Conservation (phyloP, 2,329 filamentous ascomycete species). For the Venturiaceae sp. region DNA sequence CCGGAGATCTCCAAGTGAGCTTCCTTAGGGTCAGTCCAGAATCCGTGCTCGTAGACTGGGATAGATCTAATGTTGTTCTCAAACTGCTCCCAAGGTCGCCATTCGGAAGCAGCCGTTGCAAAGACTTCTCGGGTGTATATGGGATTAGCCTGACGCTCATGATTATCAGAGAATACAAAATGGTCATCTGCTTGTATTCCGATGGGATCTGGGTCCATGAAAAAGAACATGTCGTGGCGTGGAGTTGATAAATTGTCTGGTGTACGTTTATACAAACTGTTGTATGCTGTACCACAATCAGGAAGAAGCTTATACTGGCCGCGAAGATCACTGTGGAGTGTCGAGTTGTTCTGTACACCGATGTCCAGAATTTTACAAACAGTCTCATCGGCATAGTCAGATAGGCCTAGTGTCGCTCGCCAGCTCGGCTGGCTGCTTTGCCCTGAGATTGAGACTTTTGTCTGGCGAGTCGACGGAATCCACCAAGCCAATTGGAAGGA, state of each 20-base stretch:
- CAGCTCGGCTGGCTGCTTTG: slow-evolving; percentile 17
- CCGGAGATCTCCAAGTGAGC: not conserved
- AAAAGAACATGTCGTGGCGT: slow-evolving; percentile 38
- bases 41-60: not conserved
- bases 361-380: slow-evolving; percentile 37
- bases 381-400: slow-evolving; percentile 28
- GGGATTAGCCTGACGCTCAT: slow-evolving; percentile 26
- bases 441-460: slow-evolving; percentile 14
- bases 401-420: slow-evolving; percentile 25
- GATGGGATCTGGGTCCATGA: slow-evolving; percentile 45
- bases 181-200: slow-evolving; percentile 36
- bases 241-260: slow-evolving; percentile 21
- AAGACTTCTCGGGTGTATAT: not conserved
- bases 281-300: slow-evolving; percentile 43
- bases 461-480: slow-evolving; percentile 10
- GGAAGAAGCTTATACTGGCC: slow-evolving; percentile 43
- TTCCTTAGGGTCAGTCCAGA: not conserved
- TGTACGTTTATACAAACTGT: slow-evolving; percentile 36
- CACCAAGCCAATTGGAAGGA: slow-evolving; percentile 2
- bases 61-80: not conserved
- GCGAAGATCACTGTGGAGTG: slow-evolving; percentile 23
- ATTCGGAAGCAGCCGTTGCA: slow-evolving; percentile 9
- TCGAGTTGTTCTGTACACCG: slow-evolving; percentile 8
- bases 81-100: slow-evolving; percentile 18
- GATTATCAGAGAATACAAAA: slow-evolving; percentile 47